Percentiles rank a stretch among this genome's conserved stretches.
Conservation (phyloP, 768 basidiomycete species). For the Tephrocybe rancida region DNA sequence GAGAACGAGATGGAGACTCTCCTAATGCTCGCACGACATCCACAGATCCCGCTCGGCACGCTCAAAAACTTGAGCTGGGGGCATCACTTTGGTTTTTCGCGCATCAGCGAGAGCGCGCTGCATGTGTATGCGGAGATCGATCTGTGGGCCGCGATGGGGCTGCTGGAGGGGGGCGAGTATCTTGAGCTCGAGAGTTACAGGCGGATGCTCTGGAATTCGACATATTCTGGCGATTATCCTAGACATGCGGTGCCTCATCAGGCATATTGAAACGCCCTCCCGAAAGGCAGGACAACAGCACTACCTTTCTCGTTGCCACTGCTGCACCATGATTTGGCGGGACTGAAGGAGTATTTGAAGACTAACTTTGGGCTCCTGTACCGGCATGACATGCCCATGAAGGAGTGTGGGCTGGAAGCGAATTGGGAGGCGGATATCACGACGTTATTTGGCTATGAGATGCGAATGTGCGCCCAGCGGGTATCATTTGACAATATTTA, state of each 20-base stretch:
- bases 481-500: too few species aligned
- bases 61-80: slow-evolving; percentile 29
- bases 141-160: slow-evolving; percentile 27
- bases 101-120: too few species aligned
- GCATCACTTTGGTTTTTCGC: slow-evolving; percentile 36
- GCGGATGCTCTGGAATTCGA: slow-evolving; percentile 16
- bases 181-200: slow-evolving; percentile 20
- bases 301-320: slow-evolving; percentile 12
- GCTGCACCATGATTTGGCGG: slow-evolving; percentile 21
- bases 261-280: slow-evolving; percentile 23
- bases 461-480: too few species aligned
- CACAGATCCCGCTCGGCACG: too few species aligned
- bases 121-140: slow-evolving; percentile 45
- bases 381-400: slow-evolving; percentile 37
- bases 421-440: too few species aligned
- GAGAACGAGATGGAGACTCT: neutral
- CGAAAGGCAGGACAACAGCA: neutral
- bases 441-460: too few species aligned
- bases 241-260: slow-evolving; percentile 34
- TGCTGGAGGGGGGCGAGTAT: slow-evolving; percentile 29
- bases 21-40: slow-evolving; percentile 3
- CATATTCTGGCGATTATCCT: slow-evolving; percentile 25
- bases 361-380: slow-evolving; percentile 41
- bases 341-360: slow-evolving; percentile 29
- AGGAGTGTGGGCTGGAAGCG: too few species aligned